phyloP scores from a whole-genome alignment of 192 early-diverging fungal genomes.

The Rhizoclosmatium globosum region DNA sequence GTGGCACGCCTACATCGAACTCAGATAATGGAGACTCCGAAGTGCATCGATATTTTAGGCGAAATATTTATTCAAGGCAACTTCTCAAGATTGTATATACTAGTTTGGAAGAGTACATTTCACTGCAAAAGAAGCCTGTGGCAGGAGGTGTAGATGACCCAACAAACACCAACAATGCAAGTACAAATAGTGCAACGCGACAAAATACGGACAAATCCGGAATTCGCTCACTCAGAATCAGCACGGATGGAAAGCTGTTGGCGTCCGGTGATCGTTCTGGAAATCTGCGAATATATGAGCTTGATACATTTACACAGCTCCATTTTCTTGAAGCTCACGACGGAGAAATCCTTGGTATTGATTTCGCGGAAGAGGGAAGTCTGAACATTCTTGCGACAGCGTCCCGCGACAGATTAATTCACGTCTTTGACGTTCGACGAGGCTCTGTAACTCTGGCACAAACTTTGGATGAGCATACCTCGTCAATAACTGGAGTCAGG shows the following conservation, averaged over 20 bases:
- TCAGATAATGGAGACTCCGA: no score
- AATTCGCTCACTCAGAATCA: constrained; percentile 73
- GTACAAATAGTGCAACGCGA: not conserved
- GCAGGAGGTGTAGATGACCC: not conserved
- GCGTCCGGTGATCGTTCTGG: constrained; percentile 79
- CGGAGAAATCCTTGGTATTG: constrained; percentile 79
- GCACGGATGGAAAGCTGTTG: constrained; percentile 67
- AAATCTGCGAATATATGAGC: constrained; percentile 70
- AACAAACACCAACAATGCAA: not conserved
- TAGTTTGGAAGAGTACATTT: constrained; percentile 52
- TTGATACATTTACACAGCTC: constrained; percentile 66
- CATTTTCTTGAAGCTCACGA: constrained; percentile 79
- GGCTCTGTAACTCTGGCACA: constrained; percentile 68
- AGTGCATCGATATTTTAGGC: constrained; percentile 42
- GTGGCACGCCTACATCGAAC: no score
- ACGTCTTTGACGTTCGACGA: constrained; percentile 72
- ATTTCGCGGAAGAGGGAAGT: constrained; percentile 61
- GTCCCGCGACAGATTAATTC: constrained; percentile 78
- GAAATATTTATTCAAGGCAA: constrained; percentile 70
- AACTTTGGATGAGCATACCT: constrained; percentile 86
- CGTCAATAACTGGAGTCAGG: constrained; percentile 77
- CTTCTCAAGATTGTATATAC: constrained; percentile 67
- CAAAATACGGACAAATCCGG: constrained; percentile 58
- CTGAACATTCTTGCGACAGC: constrained; percentile 68
- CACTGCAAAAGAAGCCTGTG: not conserved